phyloP scores from a whole-genome alignment of 2,329 filamentous ascomycete genomes.

The Alternaria triticina region DNA sequence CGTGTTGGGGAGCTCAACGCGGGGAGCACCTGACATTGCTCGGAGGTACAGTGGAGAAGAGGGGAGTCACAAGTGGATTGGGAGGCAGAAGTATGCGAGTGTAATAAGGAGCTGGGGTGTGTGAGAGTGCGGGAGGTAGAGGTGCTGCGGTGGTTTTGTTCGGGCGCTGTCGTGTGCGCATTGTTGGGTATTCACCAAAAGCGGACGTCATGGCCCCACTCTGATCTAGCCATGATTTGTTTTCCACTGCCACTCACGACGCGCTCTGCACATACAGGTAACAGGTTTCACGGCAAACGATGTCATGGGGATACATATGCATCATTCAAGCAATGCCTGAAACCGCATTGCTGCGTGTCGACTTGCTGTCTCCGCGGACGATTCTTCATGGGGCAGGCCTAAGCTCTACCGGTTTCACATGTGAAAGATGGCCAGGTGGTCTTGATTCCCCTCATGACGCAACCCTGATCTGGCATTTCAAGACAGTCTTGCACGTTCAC shows the following conservation, averaged over 20 bases:
- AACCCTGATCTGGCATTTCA: background rate
- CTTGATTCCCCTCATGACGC: constrained; percentile 19
- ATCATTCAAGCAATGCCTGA: background rate
- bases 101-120: background rate
- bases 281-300: constrained; percentile 17
- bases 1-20: constrained; percentile 37
- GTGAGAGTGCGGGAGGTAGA: background rate
- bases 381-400: constrained; percentile 2
- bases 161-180: constrained; percentile 25
- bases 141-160: constrained; percentile 10
- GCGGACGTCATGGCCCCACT: constrained; percentile 14
- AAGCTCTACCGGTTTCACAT: constrained; percentile 18
- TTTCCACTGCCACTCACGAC: constrained; percentile 11
- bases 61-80: constrained; percentile 3
- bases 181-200: constrained; percentile 14
- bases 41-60: background rate
- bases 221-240: constrained; percentile 11
- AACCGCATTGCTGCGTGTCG: constrained; percentile 1
- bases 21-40: constrained; percentile 42
- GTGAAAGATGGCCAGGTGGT: constrained; percentile 12
- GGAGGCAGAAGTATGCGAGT: background rate
- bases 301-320: constrained; percentile 19
- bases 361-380: background rate
- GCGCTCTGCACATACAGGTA: constrained; percentile 15
- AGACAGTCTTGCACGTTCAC: background rate